These are phyloP conservation scores for Euphorbia lathyris DNA, from an alignment of 345 rosid species.

Conservation along the genomic window DNA sequence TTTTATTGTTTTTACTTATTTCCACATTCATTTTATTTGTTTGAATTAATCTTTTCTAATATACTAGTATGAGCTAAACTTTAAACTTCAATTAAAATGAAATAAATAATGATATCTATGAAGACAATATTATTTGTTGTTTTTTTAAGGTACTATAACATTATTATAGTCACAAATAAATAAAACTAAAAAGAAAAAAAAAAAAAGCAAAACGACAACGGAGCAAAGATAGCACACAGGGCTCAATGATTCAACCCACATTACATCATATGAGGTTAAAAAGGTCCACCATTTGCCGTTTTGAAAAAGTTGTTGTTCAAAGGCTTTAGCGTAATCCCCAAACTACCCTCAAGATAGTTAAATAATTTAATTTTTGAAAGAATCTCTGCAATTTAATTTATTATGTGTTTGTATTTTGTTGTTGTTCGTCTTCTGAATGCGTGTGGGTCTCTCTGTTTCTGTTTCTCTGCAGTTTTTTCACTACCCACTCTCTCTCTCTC, in stretches of 20 bases:
- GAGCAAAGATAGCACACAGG: constrained; percentile 17
- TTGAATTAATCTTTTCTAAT: too few species aligned
- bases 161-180: too few species aligned
- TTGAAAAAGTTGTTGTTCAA: constrained; percentile 30
- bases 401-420: constrained; percentile 9
- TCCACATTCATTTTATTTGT: too few species aligned
- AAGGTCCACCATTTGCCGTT: constrained; percentile 18
- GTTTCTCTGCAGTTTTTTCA: not conserved
- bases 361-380: not conserved
- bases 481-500: too few species aligned
- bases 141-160: too few species aligned
- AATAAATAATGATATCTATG: too few species aligned
- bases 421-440: not conserved
- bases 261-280: constrained; percentile 24
- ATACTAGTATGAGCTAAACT: too few species aligned
- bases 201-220: constrained; percentile 5
- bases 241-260: constrained; percentile 39
- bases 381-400: not conserved
- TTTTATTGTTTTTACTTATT: too few species aligned
- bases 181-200: not conserved
- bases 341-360: not conserved
- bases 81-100: too few species aligned
- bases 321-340: constrained; percentile 14
- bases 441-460: constrained; percentile 6
- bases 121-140: too few species aligned